phyloP scores from a whole-genome alignment of 2,329 filamentous ascomycete genomes.

The Cylindrodendrum hubeiense region DNA sequence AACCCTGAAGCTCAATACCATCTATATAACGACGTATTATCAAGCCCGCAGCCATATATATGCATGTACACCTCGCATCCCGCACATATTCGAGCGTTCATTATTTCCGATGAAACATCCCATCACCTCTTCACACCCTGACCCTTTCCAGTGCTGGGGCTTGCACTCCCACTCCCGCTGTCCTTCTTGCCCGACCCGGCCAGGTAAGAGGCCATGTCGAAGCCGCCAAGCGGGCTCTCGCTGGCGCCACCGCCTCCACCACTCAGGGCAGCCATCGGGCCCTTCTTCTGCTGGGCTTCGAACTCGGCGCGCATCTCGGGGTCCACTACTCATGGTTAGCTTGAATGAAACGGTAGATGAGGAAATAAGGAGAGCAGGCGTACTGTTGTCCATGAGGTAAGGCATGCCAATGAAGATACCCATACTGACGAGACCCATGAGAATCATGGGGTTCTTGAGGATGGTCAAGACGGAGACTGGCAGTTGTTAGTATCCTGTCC shows the following conservation, averaged over 20 bases:
- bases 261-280: slow-evolving; percentile 71
- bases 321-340: slow-evolving; percentile 77
- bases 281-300: slow-evolving; percentile 87
- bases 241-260: slow-evolving; percentile 44
- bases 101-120: not conserved
- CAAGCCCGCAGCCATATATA: slow-evolving; percentile 2
- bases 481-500: slow-evolving; percentile 1
- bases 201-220: slow-evolving; percentile 74
- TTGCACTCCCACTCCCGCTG: slow-evolving; percentile 23
- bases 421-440: slow-evolving; percentile 88
- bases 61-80: slow-evolving; percentile 2
- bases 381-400: slow-evolving; percentile 95
- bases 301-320: slow-evolving; percentile 95
- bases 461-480: slow-evolving; percentile 83
- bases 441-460: slow-evolving; percentile 95
- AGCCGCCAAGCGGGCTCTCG: slow-evolving; percentile 63
- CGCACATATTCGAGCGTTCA: not conserved
- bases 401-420: slow-evolving; percentile 92
- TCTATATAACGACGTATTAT: not conserved
- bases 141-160: slow-evolving; percentile 49
- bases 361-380: slow-evolving; percentile 51
- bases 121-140: slow-evolving; percentile 55
- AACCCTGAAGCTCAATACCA: not conserved
- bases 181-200: slow-evolving; percentile 66
- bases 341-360: not conserved